phyloP scores from a whole-genome alignment of 2,329 filamentous ascomycete genomes.

The Huntiella bhutanensis region DNA sequence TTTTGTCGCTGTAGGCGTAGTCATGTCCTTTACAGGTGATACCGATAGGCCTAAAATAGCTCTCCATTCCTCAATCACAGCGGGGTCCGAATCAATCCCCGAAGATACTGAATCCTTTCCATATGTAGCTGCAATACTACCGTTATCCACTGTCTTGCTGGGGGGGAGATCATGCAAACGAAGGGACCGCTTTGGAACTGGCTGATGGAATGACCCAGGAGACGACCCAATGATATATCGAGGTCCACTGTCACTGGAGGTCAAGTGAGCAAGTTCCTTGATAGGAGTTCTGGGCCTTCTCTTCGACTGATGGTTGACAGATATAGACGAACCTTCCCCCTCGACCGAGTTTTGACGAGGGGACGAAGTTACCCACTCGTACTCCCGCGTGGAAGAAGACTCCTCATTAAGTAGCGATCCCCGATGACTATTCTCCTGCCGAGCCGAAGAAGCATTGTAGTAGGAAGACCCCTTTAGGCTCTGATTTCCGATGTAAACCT shows the following conservation, averaged over 20 bases:
- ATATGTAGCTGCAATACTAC: not conserved
- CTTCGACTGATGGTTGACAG: too few relatives aligned
- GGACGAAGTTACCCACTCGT: too few relatives aligned
- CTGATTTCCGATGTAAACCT: constrained; percentile 8
- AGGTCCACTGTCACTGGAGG: not conserved
- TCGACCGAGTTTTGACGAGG: too few relatives aligned
- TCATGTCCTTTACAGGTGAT: not conserved
- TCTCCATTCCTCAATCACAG: constrained; percentile 5
- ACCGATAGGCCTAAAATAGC: constrained; percentile 4
- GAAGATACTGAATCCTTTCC: constrained; percentile 1
- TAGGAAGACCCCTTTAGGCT: constrained; percentile 5
- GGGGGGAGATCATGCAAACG: not conserved
- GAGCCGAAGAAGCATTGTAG: not conserved
- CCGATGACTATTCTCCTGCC: too few relatives aligned
- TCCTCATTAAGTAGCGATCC: too few relatives aligned
- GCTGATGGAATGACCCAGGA: constrained; percentile 4
- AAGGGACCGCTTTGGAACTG: constrained; percentile 2
- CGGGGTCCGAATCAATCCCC: constrained; percentile 3
- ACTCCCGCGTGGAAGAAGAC: not conserved
- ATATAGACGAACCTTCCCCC: too few relatives aligned
- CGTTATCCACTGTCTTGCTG: not conserved
- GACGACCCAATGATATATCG: constrained; percentile 3
- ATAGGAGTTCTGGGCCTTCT: not conserved
- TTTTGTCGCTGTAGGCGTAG: not conserved
- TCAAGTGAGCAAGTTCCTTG: not conserved